Evolutionary conservation across 176 grass and related monocot species (phyloP), one percentile per base, ranked within the genome.

Genomic region (Elaeis guineensis): DNA sequence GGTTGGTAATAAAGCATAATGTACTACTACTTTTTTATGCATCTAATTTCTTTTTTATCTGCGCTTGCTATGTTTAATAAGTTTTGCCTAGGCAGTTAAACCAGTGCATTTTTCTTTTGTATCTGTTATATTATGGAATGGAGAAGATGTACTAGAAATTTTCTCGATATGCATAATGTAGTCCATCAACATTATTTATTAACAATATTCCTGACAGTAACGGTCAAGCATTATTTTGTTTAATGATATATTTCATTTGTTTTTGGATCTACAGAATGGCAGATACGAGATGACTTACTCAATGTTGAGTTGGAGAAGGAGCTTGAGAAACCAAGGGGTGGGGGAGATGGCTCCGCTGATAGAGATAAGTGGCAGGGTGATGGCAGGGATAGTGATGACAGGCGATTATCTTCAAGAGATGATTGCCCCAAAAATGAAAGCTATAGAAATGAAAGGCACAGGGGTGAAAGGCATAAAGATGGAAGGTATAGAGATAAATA

Each of bases 311-410:
- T 52, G n/a, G 58, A 49, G 54, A 58, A 78, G 55, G 75, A 70
- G 14, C 50, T 58, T 69, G 73, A 50, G 55, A 67, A 55, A 64
- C 63, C 57, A 5, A 52, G n/a, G 59, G 58, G 53, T 55, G 55
- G 61, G 23, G 64, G 66, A 71, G 59, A 73, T 17, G 35, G 19
- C 16, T 63, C 58, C 54, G 74, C 16, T 57, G 80, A 25, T 25
- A 83, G 71, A 76, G 54, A 77, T 67, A 70, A 77, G 58, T 69
- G 66, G 69, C 57, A 50, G 44, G 44, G 25, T 29, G 69, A 72
- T 64, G 19, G 19, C 35, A 54, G 57, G 49, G 50, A 26, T 21
- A 53, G 3, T 20, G 76, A 26, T 58, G 74, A 69, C 67, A 69
- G 59, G 52, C 26, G 55, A 26, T 58, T 54, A 32, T 56, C 25